phyloP scores from a whole-genome alignment of 306 rosid genomes.

The Corylus avellana region DNA sequence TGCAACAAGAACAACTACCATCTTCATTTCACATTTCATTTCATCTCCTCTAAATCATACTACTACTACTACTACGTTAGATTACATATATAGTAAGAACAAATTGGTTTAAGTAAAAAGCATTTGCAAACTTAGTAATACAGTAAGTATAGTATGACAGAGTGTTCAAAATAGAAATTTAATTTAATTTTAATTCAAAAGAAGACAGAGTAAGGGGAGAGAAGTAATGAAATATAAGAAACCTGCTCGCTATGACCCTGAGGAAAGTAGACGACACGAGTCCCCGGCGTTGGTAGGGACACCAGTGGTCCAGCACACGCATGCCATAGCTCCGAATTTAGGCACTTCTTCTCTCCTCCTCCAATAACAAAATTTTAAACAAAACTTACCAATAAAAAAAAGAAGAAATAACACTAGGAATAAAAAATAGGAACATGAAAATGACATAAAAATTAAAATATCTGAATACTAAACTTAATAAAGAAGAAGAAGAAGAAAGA shows the following conservation, averaged over 20 bases:
- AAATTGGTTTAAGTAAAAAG: neutral
- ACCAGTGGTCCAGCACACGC: slow-evolving; percentile 93
- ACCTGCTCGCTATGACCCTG: slow-evolving; percentile 97
- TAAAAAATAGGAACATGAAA: slow-evolving; percentile 37
- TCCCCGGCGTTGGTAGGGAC: slow-evolving; percentile 70
- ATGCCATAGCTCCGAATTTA: slow-evolving; percentile 97
- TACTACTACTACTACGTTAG: neutral
- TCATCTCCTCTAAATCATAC: slow-evolving; percentile 4
- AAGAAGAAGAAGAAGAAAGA: slow-evolving; percentile 23
- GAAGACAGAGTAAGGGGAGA: neutral
- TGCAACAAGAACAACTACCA: slow-evolving; percentile 14
- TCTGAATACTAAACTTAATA: neutral
- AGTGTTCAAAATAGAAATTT: neutral
- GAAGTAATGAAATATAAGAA: neutral
- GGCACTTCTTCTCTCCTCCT: slow-evolving; percentile 69
- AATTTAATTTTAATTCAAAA: neutral
- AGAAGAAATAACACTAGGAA: slow-evolving; percentile 25
- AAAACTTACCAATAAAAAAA: slow-evolving; percentile 21
- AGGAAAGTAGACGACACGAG: slow-evolving; percentile 87
- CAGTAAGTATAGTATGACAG: neutral
- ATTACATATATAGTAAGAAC: neutral
- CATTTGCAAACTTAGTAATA: neutral
- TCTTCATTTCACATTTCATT: slow-evolving; percentile 10
- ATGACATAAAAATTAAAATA: slow-evolving; percentile 35
- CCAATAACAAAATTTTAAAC: neutral